These are phyloP conservation scores for Lactarius akahatsu DNA, from an alignment of 768 basidiomycete genomes.

Conservation along the genomic window DNA sequence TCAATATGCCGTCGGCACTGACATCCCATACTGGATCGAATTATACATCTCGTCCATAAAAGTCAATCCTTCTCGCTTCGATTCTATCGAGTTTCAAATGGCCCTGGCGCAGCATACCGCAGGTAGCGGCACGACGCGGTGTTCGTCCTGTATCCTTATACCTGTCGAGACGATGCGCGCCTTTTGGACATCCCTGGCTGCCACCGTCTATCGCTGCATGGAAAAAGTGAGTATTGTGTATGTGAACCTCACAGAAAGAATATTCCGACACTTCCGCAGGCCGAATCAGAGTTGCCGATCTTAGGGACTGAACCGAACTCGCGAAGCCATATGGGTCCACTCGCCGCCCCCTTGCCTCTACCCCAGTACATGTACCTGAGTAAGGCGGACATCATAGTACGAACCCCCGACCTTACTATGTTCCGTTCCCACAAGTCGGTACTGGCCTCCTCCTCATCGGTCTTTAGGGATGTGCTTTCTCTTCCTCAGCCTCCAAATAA, in stretches of 20 bases:
- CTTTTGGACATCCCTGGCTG: conserved; percentile 10
- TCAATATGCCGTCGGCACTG: too few relatives aligned
- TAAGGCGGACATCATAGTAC: conserved; percentile 12
- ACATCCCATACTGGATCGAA: neutral
- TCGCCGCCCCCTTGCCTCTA: neutral
- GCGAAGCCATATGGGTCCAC: too few relatives aligned
- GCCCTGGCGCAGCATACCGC: neutral
- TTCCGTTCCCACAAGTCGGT: conserved; percentile 36
- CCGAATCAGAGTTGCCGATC: neutral
- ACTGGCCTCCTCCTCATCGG: conserved; percentile 34
- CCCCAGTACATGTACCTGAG: neutral
- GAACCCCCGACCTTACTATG: conserved; percentile 8
- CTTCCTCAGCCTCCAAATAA: conserved; percentile 26
- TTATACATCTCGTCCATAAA: neutral
- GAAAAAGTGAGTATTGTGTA: neutral
- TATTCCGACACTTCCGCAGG: conserved; percentile 3
- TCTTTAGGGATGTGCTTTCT: conserved; percentile 37
- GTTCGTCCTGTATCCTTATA: neutral
- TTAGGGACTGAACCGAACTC: neutral
- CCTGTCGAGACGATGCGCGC: neutral
- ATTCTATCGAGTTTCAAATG: conserved; percentile 8
- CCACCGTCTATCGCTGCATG: neutral
- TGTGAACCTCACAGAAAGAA: too few relatives aligned
- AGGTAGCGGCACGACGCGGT: too few relatives aligned
- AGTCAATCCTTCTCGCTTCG: neutral